phyloP scores from a whole-genome alignment of 1,284 basidiomycete species.

The Rhodotorula glutinis region DNA sequence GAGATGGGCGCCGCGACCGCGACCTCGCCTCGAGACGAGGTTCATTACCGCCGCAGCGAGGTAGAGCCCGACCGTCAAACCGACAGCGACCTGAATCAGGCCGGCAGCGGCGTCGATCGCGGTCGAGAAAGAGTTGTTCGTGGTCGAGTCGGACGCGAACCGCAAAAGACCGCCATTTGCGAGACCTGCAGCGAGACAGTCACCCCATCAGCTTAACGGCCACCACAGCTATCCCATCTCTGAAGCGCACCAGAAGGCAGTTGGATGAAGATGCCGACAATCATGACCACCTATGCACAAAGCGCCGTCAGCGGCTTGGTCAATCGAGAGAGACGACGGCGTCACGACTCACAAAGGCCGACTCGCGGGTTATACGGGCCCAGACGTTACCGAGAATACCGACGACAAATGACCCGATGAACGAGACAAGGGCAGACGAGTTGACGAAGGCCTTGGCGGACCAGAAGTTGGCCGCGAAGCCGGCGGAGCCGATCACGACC shows the following conservation, averaged over 20 bases:
- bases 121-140: slow-evolving; percentile 49
- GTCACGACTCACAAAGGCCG: slow-evolving; percentile 55
- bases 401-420: slow-evolving; percentile 69
- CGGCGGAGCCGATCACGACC: slow-evolving; percentile 61
- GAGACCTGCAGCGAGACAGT: slow-evolving; percentile 47
- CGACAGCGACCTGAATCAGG: slow-evolving; percentile 51
- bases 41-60: slow-evolving; percentile 49
- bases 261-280: slow-evolving; percentile 71
- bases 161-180: slow-evolving; percentile 74
- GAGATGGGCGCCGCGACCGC: slow-evolving; percentile 14
- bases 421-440: slow-evolving; percentile 53
- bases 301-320: not conserved
- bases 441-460: slow-evolving; percentile 63
- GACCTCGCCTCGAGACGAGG: slow-evolving; percentile 20
- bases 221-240: too few relatives aligned
- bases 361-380: slow-evolving; percentile 70
- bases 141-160: slow-evolving; percentile 57
- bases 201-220: too few relatives aligned
- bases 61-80: slow-evolving; percentile 66
- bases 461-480: slow-evolving; percentile 63
- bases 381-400: slow-evolving; percentile 79
- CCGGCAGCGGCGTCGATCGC: slow-evolving; percentile 55
- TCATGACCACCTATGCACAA: slow-evolving; percentile 52
- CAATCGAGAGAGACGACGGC: not conserved
- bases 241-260: slow-evolving; percentile 63